Evolutionary conservation across 192 early-diverging fungal genomes (phyloP).

Genomic region (Linnemannia exigua): DNA sequence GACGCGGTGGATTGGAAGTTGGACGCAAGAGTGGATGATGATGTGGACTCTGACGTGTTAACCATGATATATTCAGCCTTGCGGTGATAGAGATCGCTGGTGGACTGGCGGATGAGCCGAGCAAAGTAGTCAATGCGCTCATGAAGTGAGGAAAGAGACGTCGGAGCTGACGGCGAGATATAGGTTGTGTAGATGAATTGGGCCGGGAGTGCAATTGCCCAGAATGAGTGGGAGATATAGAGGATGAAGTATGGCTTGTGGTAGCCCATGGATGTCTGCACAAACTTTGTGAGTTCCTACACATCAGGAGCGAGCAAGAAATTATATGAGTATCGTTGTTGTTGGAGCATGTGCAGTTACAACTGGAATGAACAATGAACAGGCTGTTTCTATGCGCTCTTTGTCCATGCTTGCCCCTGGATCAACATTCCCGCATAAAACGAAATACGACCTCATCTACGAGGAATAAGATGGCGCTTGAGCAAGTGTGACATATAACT

Average conservation of each 20-base stretch:
- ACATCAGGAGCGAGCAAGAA: neutral
- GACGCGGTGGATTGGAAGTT: neutral
- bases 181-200: constrained; percentile 40
- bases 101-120: constrained; percentile 35
- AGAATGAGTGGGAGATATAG: constrained; percentile 55
- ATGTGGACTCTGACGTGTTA: neutral
- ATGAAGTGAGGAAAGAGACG: constrained; percentile 10
- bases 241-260: constrained; percentile 76
- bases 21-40: neutral
- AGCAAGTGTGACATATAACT: neutral
- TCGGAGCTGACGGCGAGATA: constrained; percentile 15
- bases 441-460: neutral
- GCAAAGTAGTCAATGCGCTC: constrained; percentile 35
- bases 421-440: neutral
- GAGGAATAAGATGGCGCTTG: neutral
- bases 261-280: constrained; percentile 67
- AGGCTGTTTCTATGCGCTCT: neutral
- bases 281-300: constrained; percentile 70
- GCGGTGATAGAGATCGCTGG: constrained; percentile 27
- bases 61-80: constrained; percentile 22
- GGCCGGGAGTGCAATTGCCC: constrained; percentile 27
- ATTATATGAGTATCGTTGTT: neutral
- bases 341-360: too few relatives aligned
- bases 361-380: neutral
- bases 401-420: neutral